phyloP scores from a whole-genome alignment of 176 grass and related monocot genomes.

The Bolboschoenus planiculmis region DNA sequence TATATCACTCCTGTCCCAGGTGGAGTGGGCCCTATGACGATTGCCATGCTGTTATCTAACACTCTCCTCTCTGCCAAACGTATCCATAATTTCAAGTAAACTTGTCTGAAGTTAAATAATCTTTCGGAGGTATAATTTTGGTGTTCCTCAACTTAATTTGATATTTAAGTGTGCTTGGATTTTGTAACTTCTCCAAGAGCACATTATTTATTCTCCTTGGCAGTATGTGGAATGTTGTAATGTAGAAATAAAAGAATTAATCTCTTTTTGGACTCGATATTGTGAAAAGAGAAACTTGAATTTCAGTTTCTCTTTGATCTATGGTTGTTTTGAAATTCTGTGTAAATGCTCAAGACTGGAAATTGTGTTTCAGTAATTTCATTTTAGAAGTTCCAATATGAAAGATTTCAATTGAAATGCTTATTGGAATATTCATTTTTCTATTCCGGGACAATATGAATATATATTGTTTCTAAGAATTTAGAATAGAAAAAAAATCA shows the following conservation, averaged over 20 bases:
- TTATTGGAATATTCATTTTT: neutral
- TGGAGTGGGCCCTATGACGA: constrained; percentile 89
- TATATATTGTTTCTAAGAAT: neutral
- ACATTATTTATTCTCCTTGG: neutral
- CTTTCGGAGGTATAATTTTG: neutral
- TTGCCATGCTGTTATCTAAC: constrained; percentile 88
- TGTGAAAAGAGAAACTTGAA: neutral
- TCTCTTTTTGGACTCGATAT: neutral
- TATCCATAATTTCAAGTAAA: constrained; percentile 67
- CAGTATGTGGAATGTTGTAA: constrained; percentile 11
- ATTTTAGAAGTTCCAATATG: neutral
- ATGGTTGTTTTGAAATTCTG: neutral
- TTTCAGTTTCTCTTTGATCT: neutral
- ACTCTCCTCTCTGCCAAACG: constrained; percentile 84
- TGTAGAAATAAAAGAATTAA: neutral
- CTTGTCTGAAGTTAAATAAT: neutral
- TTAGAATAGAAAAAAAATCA: neutral
- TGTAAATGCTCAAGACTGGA: neutral
- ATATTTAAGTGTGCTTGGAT: neutral
- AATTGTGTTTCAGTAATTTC: neutral
- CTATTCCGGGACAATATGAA: neutral
- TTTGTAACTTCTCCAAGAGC: neutral
- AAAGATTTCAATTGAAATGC: neutral
- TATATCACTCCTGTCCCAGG: constrained; percentile 78
- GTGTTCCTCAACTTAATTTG: neutral